Percentiles rank a stretch among this genome's conserved stretches.
Conservation (phyloP, 345 rosid species). For the Citropsis articulata region DNA sequence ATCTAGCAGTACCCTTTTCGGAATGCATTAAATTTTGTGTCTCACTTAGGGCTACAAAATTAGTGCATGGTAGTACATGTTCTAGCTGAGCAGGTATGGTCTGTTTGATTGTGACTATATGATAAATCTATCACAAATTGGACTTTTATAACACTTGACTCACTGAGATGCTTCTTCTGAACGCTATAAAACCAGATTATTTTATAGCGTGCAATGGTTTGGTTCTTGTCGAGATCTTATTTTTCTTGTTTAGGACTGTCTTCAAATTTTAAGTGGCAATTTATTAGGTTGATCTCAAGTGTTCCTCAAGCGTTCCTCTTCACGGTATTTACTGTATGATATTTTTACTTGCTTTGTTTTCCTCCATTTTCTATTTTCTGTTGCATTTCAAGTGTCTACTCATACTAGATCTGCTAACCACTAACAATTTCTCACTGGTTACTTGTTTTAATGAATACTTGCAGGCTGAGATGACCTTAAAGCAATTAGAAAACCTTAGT, state of each 20-base stretch:
- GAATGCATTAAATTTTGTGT: not conserved
- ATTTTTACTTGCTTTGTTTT: not conserved
- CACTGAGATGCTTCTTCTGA: not conserved
- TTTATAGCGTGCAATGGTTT: not conserved
- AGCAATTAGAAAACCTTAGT: slow-evolving; percentile 84
- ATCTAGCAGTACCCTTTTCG: not conserved
- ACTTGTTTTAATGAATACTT: slow-evolving; percentile 15
- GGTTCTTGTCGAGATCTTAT: not conserved
- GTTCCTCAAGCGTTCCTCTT: not conserved
- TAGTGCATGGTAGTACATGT: not conserved
- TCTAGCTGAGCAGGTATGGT: not conserved
- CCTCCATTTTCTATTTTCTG: not conserved
- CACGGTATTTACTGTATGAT: not conserved
- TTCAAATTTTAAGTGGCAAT: not conserved
- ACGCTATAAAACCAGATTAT: not conserved
- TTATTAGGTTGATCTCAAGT: not conserved
- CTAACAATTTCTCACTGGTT: not conserved
- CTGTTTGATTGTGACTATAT: not conserved
- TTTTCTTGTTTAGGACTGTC: not conserved
- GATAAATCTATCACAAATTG: not conserved
- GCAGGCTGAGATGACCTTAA: slow-evolving; percentile 95
- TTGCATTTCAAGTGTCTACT: not conserved
- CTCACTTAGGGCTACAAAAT: no score
- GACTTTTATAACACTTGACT: not conserved
- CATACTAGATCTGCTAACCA: not conserved